A percentile compares a stretch with the other conserved stretches of the same genome.
Conservation (phyloP, 1,284 basidiomycete genomes). For the Ceratorhiza oryzae-sativae region DNA sequence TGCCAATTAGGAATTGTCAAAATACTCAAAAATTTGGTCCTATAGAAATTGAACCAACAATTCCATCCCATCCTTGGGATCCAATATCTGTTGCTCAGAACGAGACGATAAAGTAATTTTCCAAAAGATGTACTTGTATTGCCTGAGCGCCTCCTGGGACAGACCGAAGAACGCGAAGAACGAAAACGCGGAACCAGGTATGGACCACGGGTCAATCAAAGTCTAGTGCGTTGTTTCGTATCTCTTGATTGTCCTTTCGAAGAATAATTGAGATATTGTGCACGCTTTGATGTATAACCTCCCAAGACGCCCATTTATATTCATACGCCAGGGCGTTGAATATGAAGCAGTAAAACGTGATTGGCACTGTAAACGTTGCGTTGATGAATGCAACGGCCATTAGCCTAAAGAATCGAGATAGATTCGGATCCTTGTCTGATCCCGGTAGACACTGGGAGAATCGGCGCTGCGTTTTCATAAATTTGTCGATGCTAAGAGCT, state of each 20-base stretch:
- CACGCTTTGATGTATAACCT: constrained; percentile 51
- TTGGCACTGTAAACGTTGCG: constrained; percentile 1
- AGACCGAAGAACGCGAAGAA: constrained; percentile 41
- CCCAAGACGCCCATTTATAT: constrained; percentile 62
- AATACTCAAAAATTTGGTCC: too few species aligned
- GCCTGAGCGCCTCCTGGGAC: constrained; percentile 18
- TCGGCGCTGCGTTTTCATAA: constrained; percentile 35
- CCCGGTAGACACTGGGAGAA: constrained; percentile 4
- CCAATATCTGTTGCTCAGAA: too few species aligned
- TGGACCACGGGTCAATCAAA: constrained; percentile 31
- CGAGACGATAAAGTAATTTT: too few species aligned
- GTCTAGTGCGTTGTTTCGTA: not conserved
- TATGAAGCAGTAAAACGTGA: not conserved
- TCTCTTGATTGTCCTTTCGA: too few species aligned
- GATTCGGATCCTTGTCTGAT: not conserved
- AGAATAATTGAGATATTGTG: not conserved
- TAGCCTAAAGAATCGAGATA: constrained; percentile 21
- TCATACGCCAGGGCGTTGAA: not conserved
- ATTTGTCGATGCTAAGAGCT: constrained; percentile 27
- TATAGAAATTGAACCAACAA: too few species aligned
- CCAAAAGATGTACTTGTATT: constrained; percentile 26
- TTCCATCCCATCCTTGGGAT: too few species aligned
- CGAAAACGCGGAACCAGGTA: constrained; percentile 18
- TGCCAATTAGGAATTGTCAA: too few species aligned
- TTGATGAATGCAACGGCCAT: constrained; percentile 18